Conservation (phyloP, 805 yeast species). For the Dipodascus albidus region DNA sequence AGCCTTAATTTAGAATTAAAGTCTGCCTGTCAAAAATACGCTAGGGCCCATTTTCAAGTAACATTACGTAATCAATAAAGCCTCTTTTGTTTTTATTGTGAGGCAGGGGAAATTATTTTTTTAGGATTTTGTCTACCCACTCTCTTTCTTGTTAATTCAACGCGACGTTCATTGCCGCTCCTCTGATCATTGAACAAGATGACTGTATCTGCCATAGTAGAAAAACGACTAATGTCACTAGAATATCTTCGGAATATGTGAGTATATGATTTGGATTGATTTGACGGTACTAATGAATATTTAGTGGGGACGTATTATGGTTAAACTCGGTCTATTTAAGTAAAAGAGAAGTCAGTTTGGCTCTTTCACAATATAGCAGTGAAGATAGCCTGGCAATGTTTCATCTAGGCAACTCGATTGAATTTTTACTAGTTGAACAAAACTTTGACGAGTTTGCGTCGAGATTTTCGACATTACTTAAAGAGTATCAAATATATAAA, state of each 20-base stretch:
- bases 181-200: too few relatives aligned
- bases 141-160: neutral
- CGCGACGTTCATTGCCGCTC: neutral
- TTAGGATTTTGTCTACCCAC: neutral
- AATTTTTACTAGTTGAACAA: neutral
- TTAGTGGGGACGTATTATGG: neutral
- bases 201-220: neutral
- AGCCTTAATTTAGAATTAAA: neutral
- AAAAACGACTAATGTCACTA: neutral
- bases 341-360: neutral
- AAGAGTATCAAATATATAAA: neutral
- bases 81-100: too few relatives aligned
- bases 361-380: neutral
- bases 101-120: neutral
- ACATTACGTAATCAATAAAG: neutral
- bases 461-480: neutral
- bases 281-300: neutral
- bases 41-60: neutral
- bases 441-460: neutral
- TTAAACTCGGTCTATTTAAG: neutral
- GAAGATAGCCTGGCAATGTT: neutral
- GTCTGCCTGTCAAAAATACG: too few relatives aligned
- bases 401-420: neutral
- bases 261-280: neutral
- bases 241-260: slow-evolving; percentile 1